Evolutionary conservation across 2,329 filamentous ascomycete species (phyloP).

Genomic region (Calonectria pseudoreteaudii): DNA sequence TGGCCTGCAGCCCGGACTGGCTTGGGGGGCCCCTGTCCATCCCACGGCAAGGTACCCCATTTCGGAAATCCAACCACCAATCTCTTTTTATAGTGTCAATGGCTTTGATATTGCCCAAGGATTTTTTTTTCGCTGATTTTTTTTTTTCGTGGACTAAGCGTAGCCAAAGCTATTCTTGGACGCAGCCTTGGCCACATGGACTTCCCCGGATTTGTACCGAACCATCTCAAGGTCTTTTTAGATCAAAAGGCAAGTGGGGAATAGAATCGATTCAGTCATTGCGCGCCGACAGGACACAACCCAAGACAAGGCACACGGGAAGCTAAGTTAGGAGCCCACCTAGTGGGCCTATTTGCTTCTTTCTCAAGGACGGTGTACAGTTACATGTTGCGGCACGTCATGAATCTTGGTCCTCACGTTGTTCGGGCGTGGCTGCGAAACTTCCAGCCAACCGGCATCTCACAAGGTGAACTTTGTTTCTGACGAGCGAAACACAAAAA

Average conservation of each 20-base stretch:
- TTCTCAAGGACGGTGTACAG: slow-evolving; percentile 1
- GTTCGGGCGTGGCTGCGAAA: slow-evolving; percentile 9
- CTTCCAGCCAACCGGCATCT: slow-evolving; percentile 12
- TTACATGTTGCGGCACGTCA: background rate
- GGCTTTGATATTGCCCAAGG: background rate
- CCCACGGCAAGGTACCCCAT: slow-evolving; percentile 13
- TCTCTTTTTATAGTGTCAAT: slow-evolving; percentile 23
- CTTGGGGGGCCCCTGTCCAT: slow-evolving; percentile 21
- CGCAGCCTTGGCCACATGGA: background rate
- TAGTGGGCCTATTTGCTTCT: background rate
- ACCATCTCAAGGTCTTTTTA: background rate
- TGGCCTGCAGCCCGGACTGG: slow-evolving; percentile 1
- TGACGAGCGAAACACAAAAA: slow-evolving; percentile 18
- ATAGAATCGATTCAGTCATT: background rate
- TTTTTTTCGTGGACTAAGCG: background rate
- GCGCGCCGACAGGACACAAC: background rate
- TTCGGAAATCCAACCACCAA: slow-evolving; percentile 10
- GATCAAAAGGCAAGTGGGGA: background rate
- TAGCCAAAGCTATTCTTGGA: slow-evolving; percentile 13
- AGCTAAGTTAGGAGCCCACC: background rate
- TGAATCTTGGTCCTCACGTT: slow-evolving; percentile 14
- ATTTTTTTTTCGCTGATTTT: background rate
- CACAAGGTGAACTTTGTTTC: slow-evolving; percentile 19
- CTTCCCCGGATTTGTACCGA: slow-evolving; percentile 17
- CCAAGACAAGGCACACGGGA: slow-evolving; percentile 6